Evolutionary conservation across 1,284 basidiomycete species (phyloP).

Genomic region (Irpex sp.): DNA sequence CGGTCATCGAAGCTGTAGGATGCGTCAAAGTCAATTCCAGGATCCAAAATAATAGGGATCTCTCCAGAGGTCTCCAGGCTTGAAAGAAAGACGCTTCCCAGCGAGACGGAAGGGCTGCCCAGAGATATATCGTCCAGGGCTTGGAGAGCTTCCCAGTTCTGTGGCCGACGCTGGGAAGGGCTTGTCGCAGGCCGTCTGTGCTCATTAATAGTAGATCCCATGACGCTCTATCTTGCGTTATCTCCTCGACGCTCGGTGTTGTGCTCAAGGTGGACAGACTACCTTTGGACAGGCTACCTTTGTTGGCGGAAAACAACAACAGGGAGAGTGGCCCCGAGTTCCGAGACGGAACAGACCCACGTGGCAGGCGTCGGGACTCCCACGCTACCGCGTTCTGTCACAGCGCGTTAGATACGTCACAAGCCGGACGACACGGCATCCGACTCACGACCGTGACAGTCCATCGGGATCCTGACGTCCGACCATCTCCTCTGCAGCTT

Average conservation of each 20-base stretch:
- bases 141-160: constrained; percentile 31
- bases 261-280: too few species aligned
- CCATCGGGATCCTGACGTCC: background rate
- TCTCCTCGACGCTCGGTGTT: too few species aligned
- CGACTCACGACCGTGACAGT: background rate
- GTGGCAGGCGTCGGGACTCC: too few species aligned
- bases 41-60: constrained; percentile 52
- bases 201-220: background rate
- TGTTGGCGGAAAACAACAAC: too few species aligned
- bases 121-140: constrained; percentile 40
- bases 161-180: constrained; percentile 14
- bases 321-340: too few species aligned
- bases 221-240: background rate
- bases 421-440: background rate
- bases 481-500: background rate
- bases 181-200: background rate
- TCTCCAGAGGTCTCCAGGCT: constrained; percentile 44
- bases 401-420: background rate
- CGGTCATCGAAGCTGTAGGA: background rate
- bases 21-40: constrained; percentile 12
- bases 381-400: background rate
- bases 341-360: too few species aligned
- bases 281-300: too few species aligned
- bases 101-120: constrained; percentile 42
- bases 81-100: constrained; percentile 36